Base-by-base conservation (phyloP, 257 asterid genomes). In the Solanum tarapatanum region DNA sequence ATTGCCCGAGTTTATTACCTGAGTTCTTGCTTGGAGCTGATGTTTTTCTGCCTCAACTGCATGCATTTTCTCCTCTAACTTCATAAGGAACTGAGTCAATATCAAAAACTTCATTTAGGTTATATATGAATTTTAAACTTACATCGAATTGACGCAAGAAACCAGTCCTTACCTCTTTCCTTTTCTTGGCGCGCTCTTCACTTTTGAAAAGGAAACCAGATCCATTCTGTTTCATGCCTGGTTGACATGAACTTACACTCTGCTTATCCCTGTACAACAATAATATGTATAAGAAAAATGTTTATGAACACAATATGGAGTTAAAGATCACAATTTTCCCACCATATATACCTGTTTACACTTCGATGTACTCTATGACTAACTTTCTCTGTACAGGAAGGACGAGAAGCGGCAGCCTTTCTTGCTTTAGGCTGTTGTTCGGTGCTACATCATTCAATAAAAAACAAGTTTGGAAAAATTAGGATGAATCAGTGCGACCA, bases 101-200 rank as follows among this genome's bases (percentile, higher is more conserved):
- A 24, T 43, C 37, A 73, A 72, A 8, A 37, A 21, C 11, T 13
- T 72, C 1, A 8, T 75, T 32, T 23, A 86, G 70, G 16, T 33
- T 73, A 7, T 5, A 35, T n/a, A 73, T 45, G 4, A 41, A 19
- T 32, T 48, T 26, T 33, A 51, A 73, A 48, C 17, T 43, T 33
- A 35, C 24, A 75, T 23, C 16, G 7, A 28, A 14, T 28, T 16
- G 68, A 73, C 5, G 2, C 30, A 73, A 70, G 12, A 45, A 73
- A 13, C 1, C 11, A 2, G 5, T 21, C 64, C 95, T 84, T 87
- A 89, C 98, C 96, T 95, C 94, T 90, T 92, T 93, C 88, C 95
- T 92, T 88, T 87, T 93, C 90, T 87, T 95, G 4, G 94, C 92
- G 2, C 90, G 93, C 75, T 87, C 93, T 30, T 90, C 91, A 89